Evolutionary conservation across 345 rosid genomes (phyloP), one percentile per base, ranked within the genome.

Genomic region (Lenwebbia sp.): DNA sequence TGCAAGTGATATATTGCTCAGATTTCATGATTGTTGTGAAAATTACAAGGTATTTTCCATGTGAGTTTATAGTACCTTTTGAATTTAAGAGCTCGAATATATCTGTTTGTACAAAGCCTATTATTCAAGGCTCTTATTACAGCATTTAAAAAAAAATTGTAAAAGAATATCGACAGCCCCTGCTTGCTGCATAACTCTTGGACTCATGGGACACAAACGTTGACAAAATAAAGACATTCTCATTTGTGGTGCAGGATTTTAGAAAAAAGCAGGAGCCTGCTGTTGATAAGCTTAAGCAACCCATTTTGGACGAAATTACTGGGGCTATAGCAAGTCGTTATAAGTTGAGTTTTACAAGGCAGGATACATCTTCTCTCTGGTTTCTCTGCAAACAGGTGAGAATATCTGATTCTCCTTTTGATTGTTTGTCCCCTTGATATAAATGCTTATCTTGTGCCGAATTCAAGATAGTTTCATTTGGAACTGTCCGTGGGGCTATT

Each of bases 361-460:
- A 96, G 84, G 99, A 95, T 85, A 87, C 92, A 53, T 89, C 98
- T 65, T 95, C 98, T 89, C 95, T 97, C 54, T 97, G 99, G 98
- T 95, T 96, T 91, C 89, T 97, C 53, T 97, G 99, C 89, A 95
- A 96, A 90, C 98, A 96, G 98, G 99, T 94, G 82, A 62, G 28
- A 65, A 62, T 30, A 57, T 87, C 74, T 83, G 85, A 21, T 28
- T 30, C 76, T 58, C 88, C 82, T 33, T 65, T 87, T 47, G 41
- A 75, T 25, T 84, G 17, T 75, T 55, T 70, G 26, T 40, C 10
- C 44, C 50, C 54, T 54, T 19, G 74, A 62, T 11, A 30, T 22
- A 62, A 4, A 10, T 65, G 54, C 14, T 50, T 50, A n/a, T 25
- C 54, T 40, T 58, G 41, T 55, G 33, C 41, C 40, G 51, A 84